phyloP scores from a whole-genome alignment of 1,284 basidiomycete species.

The Leccinum fallax region DNA sequence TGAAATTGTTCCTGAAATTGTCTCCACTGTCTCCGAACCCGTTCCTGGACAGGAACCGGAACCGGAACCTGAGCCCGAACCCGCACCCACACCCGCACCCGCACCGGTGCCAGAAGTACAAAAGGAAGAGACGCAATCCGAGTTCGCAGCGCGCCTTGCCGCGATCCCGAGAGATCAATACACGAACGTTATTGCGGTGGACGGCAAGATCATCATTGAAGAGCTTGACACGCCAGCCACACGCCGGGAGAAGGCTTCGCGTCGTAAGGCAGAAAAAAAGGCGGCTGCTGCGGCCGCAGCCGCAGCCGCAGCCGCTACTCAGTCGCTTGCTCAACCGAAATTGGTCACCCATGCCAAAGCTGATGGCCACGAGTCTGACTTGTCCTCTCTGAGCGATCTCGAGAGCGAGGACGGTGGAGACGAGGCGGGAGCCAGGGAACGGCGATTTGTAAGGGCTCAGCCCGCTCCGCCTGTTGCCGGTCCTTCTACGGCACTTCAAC shows the following conservation, averaged over 20 bases:
- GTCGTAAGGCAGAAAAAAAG: constrained; percentile 27
- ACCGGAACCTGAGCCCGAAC: not conserved
- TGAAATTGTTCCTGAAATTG: constrained; percentile 1
- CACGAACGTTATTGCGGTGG: constrained; percentile 37
- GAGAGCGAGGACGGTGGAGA: constrained; percentile 26
- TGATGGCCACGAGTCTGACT: constrained; percentile 27
- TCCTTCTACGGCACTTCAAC: constrained; percentile 1
- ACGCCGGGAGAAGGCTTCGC: constrained; percentile 55
- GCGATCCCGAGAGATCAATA: constrained; percentile 22
- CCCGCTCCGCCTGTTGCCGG: constrained; percentile 10
- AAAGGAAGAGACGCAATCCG: too few relatives aligned
- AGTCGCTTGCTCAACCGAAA: constrained; percentile 9
- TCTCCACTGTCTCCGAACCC: not conserved
- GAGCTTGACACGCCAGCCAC: constrained; percentile 68
- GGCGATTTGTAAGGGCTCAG: not conserved
- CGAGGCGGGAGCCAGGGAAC: constrained; percentile 7
- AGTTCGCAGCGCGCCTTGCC: too few relatives aligned
- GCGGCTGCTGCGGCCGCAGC: constrained; percentile 25
- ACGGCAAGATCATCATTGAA: constrained; percentile 52
- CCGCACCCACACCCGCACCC: too few relatives aligned
- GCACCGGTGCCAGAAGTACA: not conserved
- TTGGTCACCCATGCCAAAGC: constrained; percentile 9
- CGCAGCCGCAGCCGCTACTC: constrained; percentile 20
- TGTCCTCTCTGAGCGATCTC: constrained; percentile 33
- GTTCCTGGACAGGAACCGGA: not conserved